phyloP scores from a whole-genome alignment of 768 basidiomycete genomes.

The Phlegmacium glaucopus region DNA sequence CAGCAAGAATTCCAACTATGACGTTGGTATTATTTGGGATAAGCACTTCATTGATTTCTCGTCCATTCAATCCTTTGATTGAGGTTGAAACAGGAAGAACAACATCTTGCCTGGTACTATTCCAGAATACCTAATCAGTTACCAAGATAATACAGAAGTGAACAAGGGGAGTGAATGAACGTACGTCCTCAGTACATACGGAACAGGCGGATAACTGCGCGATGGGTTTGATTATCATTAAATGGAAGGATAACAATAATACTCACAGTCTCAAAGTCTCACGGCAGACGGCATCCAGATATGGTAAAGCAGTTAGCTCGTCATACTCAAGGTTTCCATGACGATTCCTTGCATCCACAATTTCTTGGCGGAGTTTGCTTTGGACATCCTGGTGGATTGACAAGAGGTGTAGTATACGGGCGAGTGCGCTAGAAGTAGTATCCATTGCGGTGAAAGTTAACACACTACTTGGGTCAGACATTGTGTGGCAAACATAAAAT shows the following conservation, averaged over 20 bases:
- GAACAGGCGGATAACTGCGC: slow-evolving; percentile 20
- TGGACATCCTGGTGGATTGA: too few relatives aligned
- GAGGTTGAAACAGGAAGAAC: slow-evolving; percentile 19
- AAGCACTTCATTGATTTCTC: slow-evolving; percentile 24
- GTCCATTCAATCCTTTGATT: slow-evolving; percentile 18
- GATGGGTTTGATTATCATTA: not conserved
- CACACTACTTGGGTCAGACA: slow-evolving; percentile 5
- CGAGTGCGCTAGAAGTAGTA: too few relatives aligned
- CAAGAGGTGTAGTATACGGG: too few relatives aligned
- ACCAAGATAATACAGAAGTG: too few relatives aligned
- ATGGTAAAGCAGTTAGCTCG: slow-evolving; percentile 31
- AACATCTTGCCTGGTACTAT: slow-evolving; percentile 17
- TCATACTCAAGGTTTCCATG: slow-evolving; percentile 29
- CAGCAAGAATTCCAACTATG: slow-evolving; percentile 26
- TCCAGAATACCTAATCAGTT: not conserved
- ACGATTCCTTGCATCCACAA: slow-evolving; percentile 17
- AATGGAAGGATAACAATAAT: not conserved
- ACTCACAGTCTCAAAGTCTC: slow-evolving; percentile 36
- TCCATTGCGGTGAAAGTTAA: slow-evolving; percentile 24
- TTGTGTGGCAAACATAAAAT: not conserved
- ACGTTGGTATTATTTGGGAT: slow-evolving; percentile 34
- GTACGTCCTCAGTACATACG: slow-evolving; percentile 15
- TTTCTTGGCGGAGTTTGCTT: too few relatives aligned
- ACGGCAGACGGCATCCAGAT: slow-evolving; percentile 35
- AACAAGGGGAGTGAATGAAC: not conserved